These are phyloP conservation scores for Pyricularia sp. DNA, from an alignment of 2,329 filamentous ascomycete species.

Conservation along the genomic window DNA sequence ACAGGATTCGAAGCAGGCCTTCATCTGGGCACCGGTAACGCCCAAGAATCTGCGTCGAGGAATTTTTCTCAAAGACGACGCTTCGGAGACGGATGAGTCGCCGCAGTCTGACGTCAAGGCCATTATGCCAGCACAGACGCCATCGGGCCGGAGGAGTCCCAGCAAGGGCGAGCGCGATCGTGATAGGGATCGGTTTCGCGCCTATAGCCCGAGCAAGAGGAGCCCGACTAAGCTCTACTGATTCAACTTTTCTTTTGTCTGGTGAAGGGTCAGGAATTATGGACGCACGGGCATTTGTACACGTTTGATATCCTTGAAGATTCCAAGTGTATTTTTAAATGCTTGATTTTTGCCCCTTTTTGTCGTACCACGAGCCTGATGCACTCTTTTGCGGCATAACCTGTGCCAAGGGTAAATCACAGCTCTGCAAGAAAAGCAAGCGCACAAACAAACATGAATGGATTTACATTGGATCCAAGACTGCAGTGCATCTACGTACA, in stretches of 20 bases:
- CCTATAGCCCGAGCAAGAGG: conserved; percentile 26
- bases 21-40: conserved; percentile 42
- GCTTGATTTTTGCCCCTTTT: neutral
- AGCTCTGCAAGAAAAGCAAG: neutral
- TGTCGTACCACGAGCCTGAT: neutral
- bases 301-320: neutral
- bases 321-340: neutral
- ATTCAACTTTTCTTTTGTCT: neutral
- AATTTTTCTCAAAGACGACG: conserved; percentile 32
- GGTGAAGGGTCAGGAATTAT: neutral
- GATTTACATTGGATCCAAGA: neutral
- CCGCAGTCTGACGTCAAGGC: conserved; percentile 28
- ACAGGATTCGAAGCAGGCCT: conserved; percentile 26
- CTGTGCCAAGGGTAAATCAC: neutral
- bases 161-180: conserved; percentile 38
- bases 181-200: conserved; percentile 35
- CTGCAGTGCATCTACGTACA: neutral
- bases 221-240: conserved; percentile 1
- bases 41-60: conserved; percentile 34
- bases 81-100: conserved; percentile 42
- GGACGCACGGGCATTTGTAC: neutral
- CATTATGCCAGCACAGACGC: conserved; percentile 33
- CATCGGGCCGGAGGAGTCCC: conserved; percentile 35
- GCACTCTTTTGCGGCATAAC: neutral
- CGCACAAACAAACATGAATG: neutral